phyloP scores from a whole-genome alignment of 2,329 filamentous ascomycete species.

The Diaporthe nobilis region DNA sequence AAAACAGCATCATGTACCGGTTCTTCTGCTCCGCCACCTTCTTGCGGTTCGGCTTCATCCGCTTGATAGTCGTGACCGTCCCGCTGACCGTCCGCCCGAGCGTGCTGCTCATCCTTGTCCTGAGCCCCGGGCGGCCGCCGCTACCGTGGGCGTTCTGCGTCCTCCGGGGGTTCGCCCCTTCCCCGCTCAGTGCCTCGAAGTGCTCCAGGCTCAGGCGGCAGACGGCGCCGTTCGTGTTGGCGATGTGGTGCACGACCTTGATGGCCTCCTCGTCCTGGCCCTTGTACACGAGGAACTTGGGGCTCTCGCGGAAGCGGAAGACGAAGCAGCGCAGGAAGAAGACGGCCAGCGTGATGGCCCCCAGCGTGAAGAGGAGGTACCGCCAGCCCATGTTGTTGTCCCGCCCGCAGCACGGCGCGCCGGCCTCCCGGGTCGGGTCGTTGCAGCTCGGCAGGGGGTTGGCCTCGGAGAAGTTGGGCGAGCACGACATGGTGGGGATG shows the following conservation, averaged over 20 bases:
- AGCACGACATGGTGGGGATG: constrained; percentile 65
- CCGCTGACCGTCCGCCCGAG: constrained; percentile 37
- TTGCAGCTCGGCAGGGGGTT: constrained; percentile 61
- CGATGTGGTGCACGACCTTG: constrained; percentile 58
- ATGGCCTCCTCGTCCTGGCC: constrained; percentile 57
- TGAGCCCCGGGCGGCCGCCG: background rate
- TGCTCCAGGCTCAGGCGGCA: constrained; percentile 48
- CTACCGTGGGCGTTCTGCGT: background rate
- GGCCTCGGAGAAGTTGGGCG: constrained; percentile 63
- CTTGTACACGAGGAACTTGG: constrained; percentile 56
- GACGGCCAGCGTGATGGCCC: constrained; percentile 67
- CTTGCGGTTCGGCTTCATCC: constrained; percentile 38
- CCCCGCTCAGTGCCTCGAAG: constrained; percentile 43
- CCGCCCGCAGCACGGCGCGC: constrained; percentile 49
- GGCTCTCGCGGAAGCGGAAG: constrained; percentile 62
- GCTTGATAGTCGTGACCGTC: constrained; percentile 30
- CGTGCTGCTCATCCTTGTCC: constrained; percentile 25
- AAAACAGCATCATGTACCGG: constrained; percentile 53
- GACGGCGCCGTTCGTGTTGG: constrained; percentile 46
- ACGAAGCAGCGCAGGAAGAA: constrained; percentile 68
- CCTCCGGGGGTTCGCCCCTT: background rate
- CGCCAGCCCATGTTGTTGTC: constrained; percentile 71
- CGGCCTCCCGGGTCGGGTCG: constrained; percentile 43
- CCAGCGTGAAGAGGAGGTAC: constrained; percentile 69
- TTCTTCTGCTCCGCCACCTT: constrained; percentile 41